Evolutionary conservation across 352 stramenopile species (phyloP), one percentile per base, ranked within the genome.

Genomic region (Phytophthora podocarpi): DNA sequence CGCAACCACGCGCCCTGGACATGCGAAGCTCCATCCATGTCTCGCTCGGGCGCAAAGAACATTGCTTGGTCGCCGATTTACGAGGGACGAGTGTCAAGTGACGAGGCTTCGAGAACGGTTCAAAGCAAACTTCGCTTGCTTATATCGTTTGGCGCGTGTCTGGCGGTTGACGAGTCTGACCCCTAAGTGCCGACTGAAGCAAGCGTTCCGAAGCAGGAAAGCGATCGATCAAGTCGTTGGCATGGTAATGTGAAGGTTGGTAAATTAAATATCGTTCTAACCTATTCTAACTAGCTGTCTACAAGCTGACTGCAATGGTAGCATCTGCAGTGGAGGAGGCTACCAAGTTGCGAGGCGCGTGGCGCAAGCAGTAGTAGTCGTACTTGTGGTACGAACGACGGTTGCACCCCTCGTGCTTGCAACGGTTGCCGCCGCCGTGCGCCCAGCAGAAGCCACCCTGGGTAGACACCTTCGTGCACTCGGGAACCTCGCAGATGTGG

Each of bases 371-470:
- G 49, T 73, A 88, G 67, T 88, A 85, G 68, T 76, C 67, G 48
- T 77, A 82, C 54, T 79, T 80, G 36, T 82, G 75, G 62, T 80
- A 85, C 28, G 78, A 85, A 21, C 75, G 76, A 41, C 78, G 78
- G 41, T 70, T 84, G 68, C 78, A 85, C 32, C 72, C 71, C 6
- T 86, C 71, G 21, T 81, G 64, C 8, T 68, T 61, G 61, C 78
- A 88, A 55, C 78, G 76, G 55, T 85, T 85, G 50, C 78, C 78
- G 21, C 79, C 82, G 20, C 82, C 78, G 52, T 91, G 82, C 1
- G 78, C 78, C 77, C 81, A 89, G 59, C 82, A 91, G 20, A 87
- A 70, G 0, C 82, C 82, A 31, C 78, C 74, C 10, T 84, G 78
- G 6, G 78, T 84, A 12, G 79, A 85, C 26, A 85, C 78, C 48